These are phyloP conservation scores for Exophiala oligosperma DNA, from an alignment of 2,329 filamentous ascomycete species.

Conservation along the genomic window DNA sequence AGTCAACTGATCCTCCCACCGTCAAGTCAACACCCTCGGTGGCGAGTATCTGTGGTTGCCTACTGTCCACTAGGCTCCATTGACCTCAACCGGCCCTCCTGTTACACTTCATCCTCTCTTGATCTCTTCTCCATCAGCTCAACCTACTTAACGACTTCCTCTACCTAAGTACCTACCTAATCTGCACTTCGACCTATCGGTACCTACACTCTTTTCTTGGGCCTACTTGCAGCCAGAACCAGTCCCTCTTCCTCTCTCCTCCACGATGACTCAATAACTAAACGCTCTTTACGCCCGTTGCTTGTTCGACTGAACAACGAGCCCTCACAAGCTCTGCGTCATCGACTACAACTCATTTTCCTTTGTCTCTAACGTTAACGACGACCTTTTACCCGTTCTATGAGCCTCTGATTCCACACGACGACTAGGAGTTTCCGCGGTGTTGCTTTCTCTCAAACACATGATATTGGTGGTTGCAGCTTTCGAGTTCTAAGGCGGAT, in stretches of 20 bases:
- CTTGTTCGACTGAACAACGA: slow-evolving; percentile 31
- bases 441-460: slow-evolving; percentile 15
- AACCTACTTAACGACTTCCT: slow-evolving; percentile 13
- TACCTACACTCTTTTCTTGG: slow-evolving; percentile 13
- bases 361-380: slow-evolving; percentile 27
- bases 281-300: slow-evolving; percentile 26
- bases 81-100: slow-evolving; percentile 10
- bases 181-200: slow-evolving; percentile 4
- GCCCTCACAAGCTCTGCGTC: slow-evolving; percentile 29
- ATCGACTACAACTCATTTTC: slow-evolving; percentile 22
- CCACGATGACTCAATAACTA: slow-evolving; percentile 28
- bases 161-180: slow-evolving; percentile 4
- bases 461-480: slow-evolving; percentile 26
- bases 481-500: slow-evolving; percentile 24
- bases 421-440: slow-evolving; percentile 28
- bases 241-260: slow-evolving; percentile 12
- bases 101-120: too few relatives aligned
- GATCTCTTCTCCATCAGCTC: slow-evolving; percentile 1
- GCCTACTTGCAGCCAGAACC: slow-evolving; percentile 20
- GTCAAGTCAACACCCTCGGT: slow-evolving; percentile 8
- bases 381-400: slow-evolving; percentile 24
- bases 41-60: slow-evolving; percentile 17
- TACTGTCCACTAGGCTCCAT: slow-evolving; percentile 15
- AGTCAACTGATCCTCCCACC: slow-evolving; percentile 9
- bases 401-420: slow-evolving; percentile 31